Conservation (phyloP, 1,284 basidiomycete species). For the Golubevia pallescens region DNA sequence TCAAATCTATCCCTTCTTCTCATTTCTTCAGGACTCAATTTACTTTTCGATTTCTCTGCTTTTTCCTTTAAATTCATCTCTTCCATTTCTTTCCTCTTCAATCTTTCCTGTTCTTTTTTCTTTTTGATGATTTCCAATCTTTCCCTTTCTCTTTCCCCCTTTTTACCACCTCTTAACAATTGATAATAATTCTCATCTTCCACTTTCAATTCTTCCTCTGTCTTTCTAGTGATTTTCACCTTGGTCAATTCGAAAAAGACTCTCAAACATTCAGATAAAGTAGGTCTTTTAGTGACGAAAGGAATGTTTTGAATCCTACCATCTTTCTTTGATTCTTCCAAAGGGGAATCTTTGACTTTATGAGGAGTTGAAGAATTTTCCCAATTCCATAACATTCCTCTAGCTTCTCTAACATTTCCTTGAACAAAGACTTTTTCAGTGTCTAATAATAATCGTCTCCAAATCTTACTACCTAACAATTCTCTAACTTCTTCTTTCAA, state of each 20-base stretch:
- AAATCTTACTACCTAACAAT: slow-evolving; percentile 38
- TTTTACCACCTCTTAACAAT: slow-evolving; percentile 5
- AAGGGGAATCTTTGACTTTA: slow-evolving; percentile 21
- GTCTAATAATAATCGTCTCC: slow-evolving; percentile 45
- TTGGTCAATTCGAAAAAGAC: slow-evolving; percentile 59
- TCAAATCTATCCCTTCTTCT: slow-evolving; percentile 12
- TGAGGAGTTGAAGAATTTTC: slow-evolving; percentile 5
- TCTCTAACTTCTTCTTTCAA: slow-evolving; percentile 49
- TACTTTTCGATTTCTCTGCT: too few relatives aligned
- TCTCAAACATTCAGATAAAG: slow-evolving; percentile 54
- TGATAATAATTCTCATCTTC: slow-evolving; percentile 35
- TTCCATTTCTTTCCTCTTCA: slow-evolving; percentile 2
- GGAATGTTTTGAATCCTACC: slow-evolving; percentile 47
- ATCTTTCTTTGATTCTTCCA: slow-evolving; percentile 38
- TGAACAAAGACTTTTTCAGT: slow-evolving; percentile 58
- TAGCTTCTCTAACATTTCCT: slow-evolving; percentile 42
- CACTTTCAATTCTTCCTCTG: slow-evolving; percentile 41
- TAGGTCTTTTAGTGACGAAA: slow-evolving; percentile 51
- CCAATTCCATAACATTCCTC: slow-evolving; percentile 60
- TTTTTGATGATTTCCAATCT: not conserved
- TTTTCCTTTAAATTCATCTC: too few relatives aligned
- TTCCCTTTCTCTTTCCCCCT: slow-evolving; percentile 8
- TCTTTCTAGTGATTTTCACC: slow-evolving; percentile 47
- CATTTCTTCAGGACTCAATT: slow-evolving; percentile 2
- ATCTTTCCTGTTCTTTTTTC: slow-evolving; percentile 14